phyloP scores from a whole-genome alignment of 169 alveolate genomes.

The Plasmodium gonderi region DNA sequence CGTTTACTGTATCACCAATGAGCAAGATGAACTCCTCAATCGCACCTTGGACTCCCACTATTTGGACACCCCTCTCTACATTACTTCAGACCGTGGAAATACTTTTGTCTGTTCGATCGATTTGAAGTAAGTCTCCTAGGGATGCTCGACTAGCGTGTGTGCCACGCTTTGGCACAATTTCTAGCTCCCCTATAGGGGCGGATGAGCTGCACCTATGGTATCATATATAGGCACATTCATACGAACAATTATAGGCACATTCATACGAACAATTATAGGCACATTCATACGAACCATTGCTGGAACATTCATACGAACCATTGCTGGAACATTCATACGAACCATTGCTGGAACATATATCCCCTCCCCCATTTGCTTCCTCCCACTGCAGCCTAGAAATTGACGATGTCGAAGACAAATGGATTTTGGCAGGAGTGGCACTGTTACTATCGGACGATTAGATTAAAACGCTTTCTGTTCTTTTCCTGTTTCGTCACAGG shows the following conservation, averaged over 20 bases:
- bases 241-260: too few relatives aligned
- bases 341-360: neutral
- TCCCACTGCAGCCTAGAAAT: constrained; percentile 76
- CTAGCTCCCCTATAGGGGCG: too few relatives aligned
- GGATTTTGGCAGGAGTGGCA: constrained; percentile 96
- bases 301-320: too few relatives aligned
- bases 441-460: constrained; percentile 92
- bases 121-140: constrained; percentile 30
- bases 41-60: constrained; percentile 12
- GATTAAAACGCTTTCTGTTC: neutral
- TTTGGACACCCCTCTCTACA: constrained; percentile 36
- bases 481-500: neutral
- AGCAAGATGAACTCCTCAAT: constrained; percentile 30
- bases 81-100: constrained; percentile 60
- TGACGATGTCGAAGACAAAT: constrained; percentile 81
- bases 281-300: too few relatives aligned
- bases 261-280: too few relatives aligned
- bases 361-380: neutral
- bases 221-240: too few relatives aligned
- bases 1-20: constrained; percentile 54
- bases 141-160: too few relatives aligned
- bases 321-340: neutral
- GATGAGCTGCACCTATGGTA: too few relatives aligned
- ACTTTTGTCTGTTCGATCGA: constrained; percentile 66
- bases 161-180: too few relatives aligned